Percentiles rank a stretch among this genome's conserved stretches.
phyloP scores from a whole-genome alignment of 192 early-diverging fungal genomes.

The Coemansia sp. region DNA sequence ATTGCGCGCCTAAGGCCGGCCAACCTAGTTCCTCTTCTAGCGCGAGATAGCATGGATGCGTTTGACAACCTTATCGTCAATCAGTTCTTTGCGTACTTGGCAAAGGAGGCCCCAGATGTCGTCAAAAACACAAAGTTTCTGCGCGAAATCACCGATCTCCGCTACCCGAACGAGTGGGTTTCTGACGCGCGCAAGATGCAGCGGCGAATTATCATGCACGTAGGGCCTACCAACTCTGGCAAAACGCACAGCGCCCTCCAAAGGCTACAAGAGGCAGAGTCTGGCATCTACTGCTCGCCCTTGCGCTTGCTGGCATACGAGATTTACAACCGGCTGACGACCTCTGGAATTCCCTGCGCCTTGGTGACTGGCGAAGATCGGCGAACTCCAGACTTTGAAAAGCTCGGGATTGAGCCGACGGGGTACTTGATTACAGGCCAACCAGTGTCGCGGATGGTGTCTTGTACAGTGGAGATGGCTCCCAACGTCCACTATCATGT shows the following conservation, averaged over 20 bases:
- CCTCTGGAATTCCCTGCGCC: slow-evolving; percentile 70
- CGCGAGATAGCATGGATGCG: slow-evolving; percentile 12
- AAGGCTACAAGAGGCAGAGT: slow-evolving; percentile 56
- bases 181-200: slow-evolving; percentile 68
- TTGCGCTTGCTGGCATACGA: slow-evolving; percentile 91
- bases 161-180: slow-evolving; percentile 79
- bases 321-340: slow-evolving; percentile 82
- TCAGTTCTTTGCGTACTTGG: slow-evolving; percentile 53
- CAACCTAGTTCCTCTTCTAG: slow-evolving; percentile 19
- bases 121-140: slow-evolving; percentile 50
- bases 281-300: slow-evolving; percentile 87
- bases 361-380: slow-evolving; percentile 92
- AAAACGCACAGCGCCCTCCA: slow-evolving; percentile 89
- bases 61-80: slow-evolving; percentile 30
- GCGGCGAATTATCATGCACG: slow-evolving; percentile 84
- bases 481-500: slow-evolving; percentile 61
- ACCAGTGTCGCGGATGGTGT: slow-evolving; percentile 52
- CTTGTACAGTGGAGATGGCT: slow-evolving; percentile 93
- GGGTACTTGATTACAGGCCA: slow-evolving; percentile 12
- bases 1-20: slow-evolving; percentile 26
- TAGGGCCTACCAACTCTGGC: slow-evolving; percentile 97
- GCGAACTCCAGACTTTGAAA: slow-evolving; percentile 52
- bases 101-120: slow-evolving; percentile 40
- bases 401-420: slow-evolving; percentile 15
- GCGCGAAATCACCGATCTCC: slow-evolving; percentile 67